A percentile compares a stretch with the other conserved stretches of the same genome.
These are phyloP conservation scores for Boletus rubescentipes DNA, from an alignment of 768 basidiomycete genomes.

Conservation along the genomic window DNA sequence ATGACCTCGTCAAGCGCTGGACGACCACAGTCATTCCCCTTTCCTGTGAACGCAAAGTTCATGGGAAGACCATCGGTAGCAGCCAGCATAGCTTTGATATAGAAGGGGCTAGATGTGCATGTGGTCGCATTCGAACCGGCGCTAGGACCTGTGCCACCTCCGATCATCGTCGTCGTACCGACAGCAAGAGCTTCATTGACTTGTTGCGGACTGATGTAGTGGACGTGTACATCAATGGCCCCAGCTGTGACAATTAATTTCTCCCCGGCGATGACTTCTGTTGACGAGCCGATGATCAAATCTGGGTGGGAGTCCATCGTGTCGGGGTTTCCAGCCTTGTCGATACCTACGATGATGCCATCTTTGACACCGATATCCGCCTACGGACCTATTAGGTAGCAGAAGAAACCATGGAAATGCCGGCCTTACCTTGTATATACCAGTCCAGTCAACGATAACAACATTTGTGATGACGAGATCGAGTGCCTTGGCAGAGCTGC, in stretches of 20 bases:
- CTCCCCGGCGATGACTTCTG: conserved; percentile 96
- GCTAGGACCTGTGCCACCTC: conserved; percentile 93
- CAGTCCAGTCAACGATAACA: conserved; percentile 90
- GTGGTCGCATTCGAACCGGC: conserved; percentile 89
- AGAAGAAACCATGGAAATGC: background rate
- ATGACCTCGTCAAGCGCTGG: conserved; percentile 78
- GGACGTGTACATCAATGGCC: conserved; percentile 87
- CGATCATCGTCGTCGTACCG: conserved; percentile 92
- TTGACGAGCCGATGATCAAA: conserved; percentile 85
- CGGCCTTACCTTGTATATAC: conserved; percentile 82
- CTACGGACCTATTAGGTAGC: conserved; percentile 38
- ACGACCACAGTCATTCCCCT: conserved; percentile 87
- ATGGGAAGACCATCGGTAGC: conserved; percentile 89
- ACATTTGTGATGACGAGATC: conserved; percentile 97
- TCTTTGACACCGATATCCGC: conserved; percentile 93
- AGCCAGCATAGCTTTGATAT: conserved; percentile 86
- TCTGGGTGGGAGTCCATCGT: conserved; percentile 72
- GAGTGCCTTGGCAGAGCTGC: conserved; percentile 63
- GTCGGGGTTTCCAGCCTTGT: conserved; percentile 98
- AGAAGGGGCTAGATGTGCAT: conserved; percentile 88
- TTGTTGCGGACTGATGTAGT: conserved; percentile 94
- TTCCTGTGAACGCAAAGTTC: conserved; percentile 95
- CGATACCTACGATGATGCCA: conserved; percentile 81
- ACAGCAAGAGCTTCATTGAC: conserved; percentile 80
- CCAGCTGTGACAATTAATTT: conserved; percentile 93